Percentiles rank a stretch among this genome's conserved stretches.
Conservation (phyloP, 1,284 basidiomycete species). For the Phaffia rhodozyma region DNA sequence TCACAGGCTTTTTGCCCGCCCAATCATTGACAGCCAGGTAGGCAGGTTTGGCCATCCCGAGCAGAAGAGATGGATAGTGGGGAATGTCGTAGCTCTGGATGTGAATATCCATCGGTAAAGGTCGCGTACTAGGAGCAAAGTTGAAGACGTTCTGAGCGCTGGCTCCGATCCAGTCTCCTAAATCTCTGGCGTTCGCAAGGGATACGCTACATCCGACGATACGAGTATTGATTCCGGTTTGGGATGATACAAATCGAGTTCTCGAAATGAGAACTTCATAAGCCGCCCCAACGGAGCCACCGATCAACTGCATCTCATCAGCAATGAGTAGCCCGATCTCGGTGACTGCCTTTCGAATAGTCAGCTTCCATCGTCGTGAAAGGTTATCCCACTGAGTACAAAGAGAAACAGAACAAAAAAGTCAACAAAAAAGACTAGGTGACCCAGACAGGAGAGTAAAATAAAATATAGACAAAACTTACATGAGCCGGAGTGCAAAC, state of each 20-base stretch:
- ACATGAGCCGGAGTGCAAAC: conserved; percentile 82
- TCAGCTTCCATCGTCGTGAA: conserved; percentile 88
- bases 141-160: conserved; percentile 91
- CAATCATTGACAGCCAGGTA: conserved; percentile 89
- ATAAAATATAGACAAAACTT: conserved; percentile 22
- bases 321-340: conserved; percentile 84
- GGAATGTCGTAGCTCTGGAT: conserved; percentile 89
- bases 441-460: neutral
- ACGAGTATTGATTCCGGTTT: conserved; percentile 78
- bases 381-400: conserved; percentile 77
- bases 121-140: conserved; percentile 78
- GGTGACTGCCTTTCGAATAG: conserved; percentile 81
- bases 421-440: neutral
- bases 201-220: conserved; percentile 91
- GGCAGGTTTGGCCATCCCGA: conserved; percentile 96
- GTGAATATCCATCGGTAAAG: conserved; percentile 93
- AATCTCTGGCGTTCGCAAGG: conserved; percentile 86
- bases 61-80: conserved; percentile 97
- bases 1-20: conserved; percentile 71
- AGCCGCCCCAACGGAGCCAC: conserved; percentile 82
- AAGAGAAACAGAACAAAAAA: conserved; percentile 13
- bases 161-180: conserved; percentile 97
- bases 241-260: conserved; percentile 89
- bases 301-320: conserved; percentile 89
- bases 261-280: conserved; percentile 93